phyloP scores from a whole-genome alignment of 1,139 yeast genomes.

The Nakaseomyces nivariensis region DNA sequence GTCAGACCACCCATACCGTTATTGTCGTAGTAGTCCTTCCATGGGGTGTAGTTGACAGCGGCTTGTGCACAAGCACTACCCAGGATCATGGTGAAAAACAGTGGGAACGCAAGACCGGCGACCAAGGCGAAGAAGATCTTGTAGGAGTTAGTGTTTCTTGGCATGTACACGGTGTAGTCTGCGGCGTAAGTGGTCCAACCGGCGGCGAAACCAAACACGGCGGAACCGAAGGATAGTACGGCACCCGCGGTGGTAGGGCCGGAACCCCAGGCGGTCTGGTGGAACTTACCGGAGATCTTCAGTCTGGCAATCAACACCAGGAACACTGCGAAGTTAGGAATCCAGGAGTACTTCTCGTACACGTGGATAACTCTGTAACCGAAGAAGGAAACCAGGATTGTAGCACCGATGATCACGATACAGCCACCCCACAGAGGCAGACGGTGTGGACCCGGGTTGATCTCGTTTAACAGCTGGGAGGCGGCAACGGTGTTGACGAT shows the following conservation, averaged over 20 bases:
- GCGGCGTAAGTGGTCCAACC: constrained; percentile 95
- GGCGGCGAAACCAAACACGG: constrained; percentile 81
- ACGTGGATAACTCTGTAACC: constrained; percentile 76
- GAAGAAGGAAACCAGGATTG: constrained; percentile 70
- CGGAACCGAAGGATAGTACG: constrained; percentile 76
- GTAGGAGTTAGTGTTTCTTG: constrained; percentile 44
- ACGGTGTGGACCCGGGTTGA: constrained; percentile 42
- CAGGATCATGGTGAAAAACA: constrained; percentile 61
- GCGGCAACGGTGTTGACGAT: constrained; percentile 86
- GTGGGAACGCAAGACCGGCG: constrained; percentile 56
- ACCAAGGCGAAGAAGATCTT: constrained; percentile 57
- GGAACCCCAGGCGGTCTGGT: constrained; percentile 31
- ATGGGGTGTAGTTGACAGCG: constrained; percentile 31
- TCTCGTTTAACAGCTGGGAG: constrained; percentile 73
- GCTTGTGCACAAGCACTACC: constrained; percentile 88
- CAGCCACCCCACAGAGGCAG: constrained; percentile 93
- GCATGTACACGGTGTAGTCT: constrained; percentile 85
- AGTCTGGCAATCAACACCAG: constrained; percentile 71
- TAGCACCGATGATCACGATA: constrained; percentile 55
- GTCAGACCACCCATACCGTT: constrained; percentile 72
- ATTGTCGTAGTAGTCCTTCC: constrained; percentile 35
- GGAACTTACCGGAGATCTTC: constrained; percentile 54
- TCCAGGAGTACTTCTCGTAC: constrained; percentile 83
- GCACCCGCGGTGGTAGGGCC: constrained; percentile 61
- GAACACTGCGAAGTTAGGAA: constrained; percentile 67